Evolutionary conservation across 805 yeast genomes (phyloP).

Genomic region (Suhomyces prunicola): DNA sequence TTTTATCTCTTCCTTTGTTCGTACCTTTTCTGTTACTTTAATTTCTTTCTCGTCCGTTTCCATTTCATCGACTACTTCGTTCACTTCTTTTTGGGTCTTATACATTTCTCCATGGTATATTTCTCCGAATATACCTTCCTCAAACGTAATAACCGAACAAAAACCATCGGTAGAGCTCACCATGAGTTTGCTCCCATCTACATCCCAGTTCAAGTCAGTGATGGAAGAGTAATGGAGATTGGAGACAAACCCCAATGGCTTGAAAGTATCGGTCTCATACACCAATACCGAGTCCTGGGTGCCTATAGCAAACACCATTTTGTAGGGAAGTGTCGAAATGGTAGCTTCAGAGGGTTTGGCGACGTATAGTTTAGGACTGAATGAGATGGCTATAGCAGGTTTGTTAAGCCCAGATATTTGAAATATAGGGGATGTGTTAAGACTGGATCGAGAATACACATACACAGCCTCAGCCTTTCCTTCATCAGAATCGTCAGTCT

Average conservation of each 20-base stretch:
- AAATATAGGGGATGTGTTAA: slow-evolving; percentile 69
- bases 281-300: slow-evolving; percentile 81
- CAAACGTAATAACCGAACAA: slow-evolving; percentile 65
- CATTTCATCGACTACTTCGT: background rate
- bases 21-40: background rate
- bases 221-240: slow-evolving; percentile 85
- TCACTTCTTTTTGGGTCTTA: background rate
- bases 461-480: slow-evolving; percentile 71
- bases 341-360: slow-evolving; percentile 19
- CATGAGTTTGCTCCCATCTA: slow-evolving; percentile 67
- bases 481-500: slow-evolving; percentile 10
- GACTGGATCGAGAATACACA: slow-evolving; percentile 68
- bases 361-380: slow-evolving; percentile 65
- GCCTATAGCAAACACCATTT: slow-evolving; percentile 88
- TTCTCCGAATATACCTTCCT: slow-evolving; percentile 54
- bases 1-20: background rate
- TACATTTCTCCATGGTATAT: slow-evolving; percentile 13
- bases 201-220: slow-evolving; percentile 85
- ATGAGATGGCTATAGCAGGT: slow-evolving; percentile 81
- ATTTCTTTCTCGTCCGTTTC: background rate
- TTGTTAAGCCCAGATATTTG: slow-evolving; percentile 75
- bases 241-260: slow-evolving; percentile 70
- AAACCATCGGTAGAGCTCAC: slow-evolving; percentile 91
- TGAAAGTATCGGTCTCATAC: slow-evolving; percentile 70
- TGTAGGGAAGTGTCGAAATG: slow-evolving; percentile 63